These are phyloP conservation scores for Aleurites moluccanus DNA, from an alignment of 441 rosid genomes.

Conservation along the genomic window DNA sequence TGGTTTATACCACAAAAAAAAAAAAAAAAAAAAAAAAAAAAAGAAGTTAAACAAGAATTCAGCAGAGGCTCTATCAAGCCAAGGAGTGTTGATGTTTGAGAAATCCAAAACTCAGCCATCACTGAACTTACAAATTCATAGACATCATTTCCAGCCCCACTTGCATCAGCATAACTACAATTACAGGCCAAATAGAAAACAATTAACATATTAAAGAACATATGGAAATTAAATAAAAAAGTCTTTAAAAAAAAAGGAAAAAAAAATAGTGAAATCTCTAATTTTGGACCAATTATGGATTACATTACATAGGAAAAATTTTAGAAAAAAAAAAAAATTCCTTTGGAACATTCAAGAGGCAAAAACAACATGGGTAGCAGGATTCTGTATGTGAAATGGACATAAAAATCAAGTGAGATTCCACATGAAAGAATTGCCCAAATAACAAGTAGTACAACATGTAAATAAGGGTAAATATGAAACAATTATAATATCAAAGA, in stretches of 20 bases:
- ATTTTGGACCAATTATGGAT: conserved; percentile 1
- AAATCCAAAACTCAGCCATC: conserved; percentile 17
- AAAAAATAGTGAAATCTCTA: conserved; percentile 22
- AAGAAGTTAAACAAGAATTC: background rate
- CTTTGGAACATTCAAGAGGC: background rate
- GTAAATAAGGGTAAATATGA: background rate
- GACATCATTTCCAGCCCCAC: conserved; percentile 86
- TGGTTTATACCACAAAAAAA: too few relatives aligned
- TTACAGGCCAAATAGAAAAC: conserved; percentile 6
- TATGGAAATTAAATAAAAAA: background rate
- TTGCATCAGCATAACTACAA: conserved; percentile 78
- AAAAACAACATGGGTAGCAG: background rate
- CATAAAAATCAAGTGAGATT: background rate
- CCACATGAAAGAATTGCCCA: conserved; percentile 5
- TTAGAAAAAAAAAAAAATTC: background rate
- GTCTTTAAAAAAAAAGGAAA: background rate
- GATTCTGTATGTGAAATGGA: background rate
- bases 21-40: too few relatives aligned
- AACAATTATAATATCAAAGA: background rate
- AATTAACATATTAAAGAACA: conserved; percentile 5
- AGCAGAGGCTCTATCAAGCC: conserved; percentile 1
- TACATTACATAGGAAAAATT: background rate
- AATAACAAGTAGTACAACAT: background rate
- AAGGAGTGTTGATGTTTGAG: conserved; percentile 2
- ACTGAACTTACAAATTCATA: conserved; percentile 78